Evolutionary conservation across 1,284 basidiomycete genomes (phyloP), one percentile per base, ranked within the genome.

Genomic region (Phaffia rhodozyma): DNA sequence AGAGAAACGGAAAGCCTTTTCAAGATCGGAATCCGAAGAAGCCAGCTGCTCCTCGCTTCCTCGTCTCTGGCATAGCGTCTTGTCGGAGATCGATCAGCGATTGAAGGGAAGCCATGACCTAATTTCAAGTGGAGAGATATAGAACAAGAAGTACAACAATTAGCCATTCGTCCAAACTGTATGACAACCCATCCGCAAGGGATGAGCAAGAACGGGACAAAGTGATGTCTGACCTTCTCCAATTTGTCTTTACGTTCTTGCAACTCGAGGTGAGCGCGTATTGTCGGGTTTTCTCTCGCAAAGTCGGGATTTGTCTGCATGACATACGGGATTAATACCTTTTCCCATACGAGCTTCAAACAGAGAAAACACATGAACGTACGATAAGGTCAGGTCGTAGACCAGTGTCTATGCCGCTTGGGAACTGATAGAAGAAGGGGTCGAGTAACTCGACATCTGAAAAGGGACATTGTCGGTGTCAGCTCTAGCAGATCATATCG

Each of bases 381-480:
- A 79, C 82, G 72, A 94, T 87, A 55, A 97, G 81, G 74, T 94
- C 87, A 71, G 97, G 96, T 55, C 94, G 81, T 58, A 99, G 78
- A 32, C 91, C 82, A n/a, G 89, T 89, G 74, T 98, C 93, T 67
- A 98, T 94, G 77, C 97, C 94, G 47, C 93, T 85, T 61, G 94
- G 94, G 79, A 98, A 97, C 86, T 96, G 66, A 73, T 97, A 97
- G 79, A 98, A 97, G 82, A 98, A 99, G 72, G 97, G 92, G 72
- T 93, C 89, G 1, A 98, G 82, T 11, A 98, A 80, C 75, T 98
- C 94, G 66, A 97, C 93, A 77, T 90, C 64, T 66, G 50, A 5
- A 61, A 29, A 13, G 43, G 38, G 20, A 1, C 2, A 13, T 50
- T 4, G 53, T 27, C n/a, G 11, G 21, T 52, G 61, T 55, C 9